These are phyloP conservation scores for Leptographium galeiforme DNA, from an alignment of 2,329 filamentous ascomycete genomes.

Conservation along the genomic window DNA sequence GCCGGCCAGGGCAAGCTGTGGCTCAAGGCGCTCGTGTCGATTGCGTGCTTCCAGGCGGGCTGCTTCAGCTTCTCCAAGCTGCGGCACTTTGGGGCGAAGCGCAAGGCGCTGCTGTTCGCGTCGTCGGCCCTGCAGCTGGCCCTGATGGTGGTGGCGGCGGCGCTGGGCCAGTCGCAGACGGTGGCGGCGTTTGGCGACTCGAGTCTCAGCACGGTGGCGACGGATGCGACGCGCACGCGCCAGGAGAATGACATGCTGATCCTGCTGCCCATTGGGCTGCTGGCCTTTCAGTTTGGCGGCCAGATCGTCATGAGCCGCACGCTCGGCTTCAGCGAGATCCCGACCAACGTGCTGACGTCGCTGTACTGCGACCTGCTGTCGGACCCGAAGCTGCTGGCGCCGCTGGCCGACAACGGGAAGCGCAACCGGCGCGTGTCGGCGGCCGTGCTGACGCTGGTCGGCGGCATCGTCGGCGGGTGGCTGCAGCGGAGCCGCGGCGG, in stretches of 20 bases:
- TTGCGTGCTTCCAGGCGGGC: constrained; percentile 57
- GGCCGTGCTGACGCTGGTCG: constrained; percentile 32
- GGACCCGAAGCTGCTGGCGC: constrained; percentile 33
- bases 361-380: constrained; percentile 40
- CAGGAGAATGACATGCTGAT: constrained; percentile 24
- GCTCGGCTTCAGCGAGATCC: constrained; percentile 39
- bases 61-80: constrained; percentile 59
- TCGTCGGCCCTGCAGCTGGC: constrained; percentile 41
- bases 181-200: constrained; percentile 27
- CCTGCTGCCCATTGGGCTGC: constrained; percentile 24
- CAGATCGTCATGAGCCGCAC: constrained; percentile 39
- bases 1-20: constrained; percentile 42
- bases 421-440: constrained; percentile 36
- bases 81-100: constrained; percentile 48
- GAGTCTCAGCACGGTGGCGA: constrained; percentile 19
- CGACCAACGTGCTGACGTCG: constrained; percentile 41
- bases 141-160: constrained; percentile 37
- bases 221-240: constrained; percentile 25
- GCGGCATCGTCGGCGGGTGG: constrained; percentile 35
- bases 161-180: constrained; percentile 32
- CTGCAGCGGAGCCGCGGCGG: constrained; percentile 38
- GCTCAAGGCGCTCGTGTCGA: constrained; percentile 60
- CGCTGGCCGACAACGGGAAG: constrained; percentile 30
- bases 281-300: constrained; percentile 42
- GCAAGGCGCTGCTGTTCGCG: constrained; percentile 49